Evolutionary conservation across 352 stramenopile species (phyloP), one percentile per base, ranked within the genome.

Genomic region (Phytopythium vexans): DNA sequence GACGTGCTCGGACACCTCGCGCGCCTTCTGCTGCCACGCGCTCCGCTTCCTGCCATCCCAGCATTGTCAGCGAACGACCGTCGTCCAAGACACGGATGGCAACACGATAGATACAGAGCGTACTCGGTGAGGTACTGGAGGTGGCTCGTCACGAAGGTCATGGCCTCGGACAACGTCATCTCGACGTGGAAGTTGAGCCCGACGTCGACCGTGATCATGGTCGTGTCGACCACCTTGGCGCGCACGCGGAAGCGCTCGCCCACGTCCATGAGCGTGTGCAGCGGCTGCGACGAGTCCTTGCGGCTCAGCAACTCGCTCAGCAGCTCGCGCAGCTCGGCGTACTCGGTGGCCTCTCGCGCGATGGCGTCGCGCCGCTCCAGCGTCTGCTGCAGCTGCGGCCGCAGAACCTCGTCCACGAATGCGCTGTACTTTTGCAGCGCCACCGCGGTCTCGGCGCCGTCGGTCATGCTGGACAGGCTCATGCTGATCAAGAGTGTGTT

Each of bases 181-280:
- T 92, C 79, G 41, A 77, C 79, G 62, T 90, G 76, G 52, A 90
- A 89, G 49, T 85, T 71, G 16, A 92, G 76, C 0, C 82, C 82
- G 33, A 92, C 65, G 50, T 89, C 82, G 21, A 92, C 74, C 5
- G 63, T 85, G 32, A 92, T 70, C 27, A 84, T 67, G 15, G 72
- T 72, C 57, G 72, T 60, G 58, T 89, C 72, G 0, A 56, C 12
- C 36, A 89, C 70, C 56, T 92, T 89, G 36, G 82, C 69, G 44
- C 76, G 82, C 52, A 92, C 75, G 43, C 85, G 71, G 65, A 92
- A 92, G 12, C 70, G 67, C 58, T 89, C 72, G 14, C 82, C 82
- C 7, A 92, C 41, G 52, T 92, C 77, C 72, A 92, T 56, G 48
- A 92, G 70, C 50, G 72, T 65, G 34, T 78, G 55, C 39, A 81